phyloP scores from a whole-genome alignment of 2,329 filamentous ascomycete species.

The Xylaria multiplex region DNA sequence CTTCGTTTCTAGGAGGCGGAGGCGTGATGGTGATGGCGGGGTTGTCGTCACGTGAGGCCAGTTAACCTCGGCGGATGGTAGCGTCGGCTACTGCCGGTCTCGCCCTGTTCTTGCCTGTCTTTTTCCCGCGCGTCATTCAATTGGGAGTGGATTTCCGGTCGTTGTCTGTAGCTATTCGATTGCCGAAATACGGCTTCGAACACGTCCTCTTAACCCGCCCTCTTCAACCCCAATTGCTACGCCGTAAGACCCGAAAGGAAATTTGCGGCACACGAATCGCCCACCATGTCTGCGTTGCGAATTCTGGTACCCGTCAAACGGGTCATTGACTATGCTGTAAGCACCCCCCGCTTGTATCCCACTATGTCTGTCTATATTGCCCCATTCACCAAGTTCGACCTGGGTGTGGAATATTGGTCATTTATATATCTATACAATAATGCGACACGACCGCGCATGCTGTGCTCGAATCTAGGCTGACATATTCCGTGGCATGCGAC shows the following conservation, averaged over 20 bases:
- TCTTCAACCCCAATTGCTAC: conserved; percentile 19
- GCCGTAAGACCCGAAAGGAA: not conserved
- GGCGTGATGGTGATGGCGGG: not conserved
- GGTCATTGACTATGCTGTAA: conserved; percentile 87
- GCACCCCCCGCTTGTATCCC: conserved; percentile 45
- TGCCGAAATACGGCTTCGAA: conserved; percentile 13
- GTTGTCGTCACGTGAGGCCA: conserved; percentile 37
- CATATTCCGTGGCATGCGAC: not conserved
- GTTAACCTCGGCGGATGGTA: conserved; percentile 29
- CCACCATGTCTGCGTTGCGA: conserved; percentile 69
- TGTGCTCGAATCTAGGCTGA: conserved; percentile 9
- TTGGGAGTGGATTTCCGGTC: conserved; percentile 21
- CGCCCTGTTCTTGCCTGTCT: conserved; percentile 46
- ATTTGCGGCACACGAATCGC: not conserved
- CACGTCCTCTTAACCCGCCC: conserved; percentile 6
- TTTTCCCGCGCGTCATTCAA: conserved; percentile 47
- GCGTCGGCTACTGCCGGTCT: conserved; percentile 48
- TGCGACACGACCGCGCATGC: not conserved
- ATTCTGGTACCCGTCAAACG: conserved; percentile 85
- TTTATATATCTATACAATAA: not conserved
- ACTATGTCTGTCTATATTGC: not conserved
- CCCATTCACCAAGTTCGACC: not conserved
- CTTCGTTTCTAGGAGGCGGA: not conserved
- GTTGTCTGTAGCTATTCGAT: conserved; percentile 12
- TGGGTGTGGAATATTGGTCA: not conserved